A percentile compares a stretch with the other conserved stretches of the same genome.
Conservation (phyloP, 176 grass and related monocot genomes). For the Juncus effusus region DNA sequence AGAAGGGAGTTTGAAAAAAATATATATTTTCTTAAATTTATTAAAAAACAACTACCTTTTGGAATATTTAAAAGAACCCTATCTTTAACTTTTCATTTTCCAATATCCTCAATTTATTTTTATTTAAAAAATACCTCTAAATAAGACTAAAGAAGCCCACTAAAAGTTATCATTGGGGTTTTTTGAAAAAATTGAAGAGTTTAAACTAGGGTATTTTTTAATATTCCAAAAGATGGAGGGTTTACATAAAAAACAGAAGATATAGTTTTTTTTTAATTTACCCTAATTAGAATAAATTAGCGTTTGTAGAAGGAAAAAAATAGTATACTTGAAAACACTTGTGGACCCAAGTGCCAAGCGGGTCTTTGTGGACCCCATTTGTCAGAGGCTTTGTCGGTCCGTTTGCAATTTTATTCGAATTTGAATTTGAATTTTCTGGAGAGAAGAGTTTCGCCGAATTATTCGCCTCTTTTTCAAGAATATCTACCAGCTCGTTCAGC, state of each 20-base stretch:
- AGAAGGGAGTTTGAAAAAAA: too few species aligned
- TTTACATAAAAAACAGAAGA: too few species aligned
- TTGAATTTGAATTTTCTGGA: slow-evolving; percentile 31
- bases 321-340: slow-evolving; percentile 80
- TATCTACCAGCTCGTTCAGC: slow-evolving; percentile 96
- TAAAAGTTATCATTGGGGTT: too few species aligned
- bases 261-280: neutral
- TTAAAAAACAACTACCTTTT: too few species aligned
- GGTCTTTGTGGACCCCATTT: slow-evolving; percentile 72
- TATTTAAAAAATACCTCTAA: too few species aligned
- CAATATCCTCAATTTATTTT: too few species aligned
- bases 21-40: too few species aligned
- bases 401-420: slow-evolving; percentile 52
- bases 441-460: slow-evolving; percentile 26
- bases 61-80: too few species aligned
- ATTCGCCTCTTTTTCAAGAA: slow-evolving; percentile 86
- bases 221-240: neutral
- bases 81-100: too few species aligned
- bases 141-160: too few species aligned
- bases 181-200: slow-evolving; percentile 1
- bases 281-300: neutral
- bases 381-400: slow-evolving; percentile 37
- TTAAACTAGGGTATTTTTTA: neutral
- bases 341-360: slow-evolving; percentile 72
- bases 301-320: slow-evolving; percentile 9